Evolutionary conservation across 1,139 yeast species (phyloP).

Genomic region (Sugiyamaella castrensis): DNA sequence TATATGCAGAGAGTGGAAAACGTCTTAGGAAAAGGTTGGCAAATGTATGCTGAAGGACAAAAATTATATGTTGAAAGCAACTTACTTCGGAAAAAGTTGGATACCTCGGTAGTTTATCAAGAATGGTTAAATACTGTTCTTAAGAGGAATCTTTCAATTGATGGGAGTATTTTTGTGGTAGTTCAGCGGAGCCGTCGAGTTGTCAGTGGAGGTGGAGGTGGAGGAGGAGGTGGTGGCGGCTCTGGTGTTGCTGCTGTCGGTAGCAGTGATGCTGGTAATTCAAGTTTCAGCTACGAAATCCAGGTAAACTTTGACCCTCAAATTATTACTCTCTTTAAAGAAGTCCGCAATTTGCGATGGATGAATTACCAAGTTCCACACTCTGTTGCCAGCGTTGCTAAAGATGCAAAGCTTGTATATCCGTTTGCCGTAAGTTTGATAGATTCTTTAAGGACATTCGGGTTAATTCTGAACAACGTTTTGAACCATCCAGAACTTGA

Average conservation of each 20-base stretch:
- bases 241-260: too few species aligned
- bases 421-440: constrained; percentile 57
- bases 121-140: constrained; percentile 46
- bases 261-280: too few species aligned
- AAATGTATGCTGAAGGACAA: constrained; percentile 67
- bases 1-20: constrained; percentile 46
- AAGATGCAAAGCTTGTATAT: constrained; percentile 48
- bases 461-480: constrained; percentile 24
- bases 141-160: constrained; percentile 29
- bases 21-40: constrained; percentile 74
- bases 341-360: constrained; percentile 51
- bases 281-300: constrained; percentile 24
- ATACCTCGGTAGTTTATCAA: constrained; percentile 44
- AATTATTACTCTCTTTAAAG: constrained; percentile 48
- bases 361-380: constrained; percentile 63
- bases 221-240: too few species aligned
- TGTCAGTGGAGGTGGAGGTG: constrained; percentile 20
- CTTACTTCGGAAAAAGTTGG: constrained; percentile 46
- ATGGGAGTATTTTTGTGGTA: constrained; percentile 44
- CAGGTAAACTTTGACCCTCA: constrained; percentile 51
- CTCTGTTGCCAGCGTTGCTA: constrained; percentile 43
- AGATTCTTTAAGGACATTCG: constrained; percentile 45
- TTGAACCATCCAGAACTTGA: constrained; percentile 41
- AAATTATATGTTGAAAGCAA: constrained; percentile 53
- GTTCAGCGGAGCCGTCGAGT: constrained; percentile 20